Evolutionary conservation across 2,329 filamentous ascomycete genomes (phyloP).

Genomic region (Thelonectria rubi): DNA sequence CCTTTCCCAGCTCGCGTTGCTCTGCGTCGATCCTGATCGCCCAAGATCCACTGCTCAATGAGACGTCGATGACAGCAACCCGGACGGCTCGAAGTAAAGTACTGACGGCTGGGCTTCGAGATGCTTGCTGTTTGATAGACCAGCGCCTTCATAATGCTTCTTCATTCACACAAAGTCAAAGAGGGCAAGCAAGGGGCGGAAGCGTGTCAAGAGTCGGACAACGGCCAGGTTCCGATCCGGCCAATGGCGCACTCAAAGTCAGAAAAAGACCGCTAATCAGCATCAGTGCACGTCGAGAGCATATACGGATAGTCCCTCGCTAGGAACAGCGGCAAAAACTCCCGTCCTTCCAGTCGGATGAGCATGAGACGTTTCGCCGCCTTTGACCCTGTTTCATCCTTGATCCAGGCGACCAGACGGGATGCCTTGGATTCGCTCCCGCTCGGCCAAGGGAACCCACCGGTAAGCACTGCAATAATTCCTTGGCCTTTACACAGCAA

Average conservation of each 20-base stretch:
- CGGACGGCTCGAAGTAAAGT: background rate
- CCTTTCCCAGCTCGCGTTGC: background rate
- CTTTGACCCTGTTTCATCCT: conserved; percentile 36
- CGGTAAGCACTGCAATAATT: conserved; percentile 8
- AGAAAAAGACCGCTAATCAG: background rate
- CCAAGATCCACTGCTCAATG: conserved; percentile 32
- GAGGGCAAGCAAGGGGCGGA: background rate
- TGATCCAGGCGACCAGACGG: conserved; percentile 9
- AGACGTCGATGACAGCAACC: conserved; percentile 4
- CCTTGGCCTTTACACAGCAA: background rate
- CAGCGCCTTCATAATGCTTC: background rate
- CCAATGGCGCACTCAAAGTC: background rate
- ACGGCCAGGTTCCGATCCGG: background rate
- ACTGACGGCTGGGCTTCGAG: background rate
- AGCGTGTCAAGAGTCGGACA: background rate
- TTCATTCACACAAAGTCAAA: background rate
- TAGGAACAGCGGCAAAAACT: background rate
- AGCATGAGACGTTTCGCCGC: conserved; percentile 39
- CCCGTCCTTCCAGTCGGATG: conserved; percentile 14
- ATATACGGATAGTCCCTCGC: background rate
- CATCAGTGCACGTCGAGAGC: background rate
- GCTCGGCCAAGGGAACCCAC: conserved; percentile 6
- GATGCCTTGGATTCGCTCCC: conserved; percentile 19
- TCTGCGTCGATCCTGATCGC: conserved; percentile 42
- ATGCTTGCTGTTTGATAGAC: background rate